A percentile compares a stretch with the other conserved stretches of the same genome.
Evolutionary conservation across 1,284 basidiomycete species (phyloP).

Genomic region (Mycosarcoma mackinlayi): DNA sequence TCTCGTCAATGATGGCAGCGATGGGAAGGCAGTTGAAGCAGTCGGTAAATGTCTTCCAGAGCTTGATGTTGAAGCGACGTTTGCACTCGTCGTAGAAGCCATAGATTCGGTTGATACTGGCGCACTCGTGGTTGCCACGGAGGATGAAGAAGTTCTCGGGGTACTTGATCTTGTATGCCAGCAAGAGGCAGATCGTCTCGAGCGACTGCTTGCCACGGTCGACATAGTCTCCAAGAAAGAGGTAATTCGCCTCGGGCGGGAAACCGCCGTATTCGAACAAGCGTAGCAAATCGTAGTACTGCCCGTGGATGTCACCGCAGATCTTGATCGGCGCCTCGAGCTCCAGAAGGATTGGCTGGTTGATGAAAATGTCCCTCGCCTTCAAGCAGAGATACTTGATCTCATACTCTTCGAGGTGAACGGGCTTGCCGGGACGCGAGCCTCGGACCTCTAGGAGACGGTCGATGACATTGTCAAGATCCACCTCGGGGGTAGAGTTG

Average conservation of each 20-base stretch:
- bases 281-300: slow-evolving; percentile 92
- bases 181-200: slow-evolving; percentile 86
- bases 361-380: slow-evolving; percentile 94
- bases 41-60: slow-evolving; percentile 97
- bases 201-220: slow-evolving; percentile 93
- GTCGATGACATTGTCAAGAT: slow-evolving; percentile 68
- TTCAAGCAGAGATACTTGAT: slow-evolving; percentile 95
- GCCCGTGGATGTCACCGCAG: slow-evolving; percentile 94
- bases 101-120: slow-evolving; percentile 93
- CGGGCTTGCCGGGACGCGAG: slow-evolving; percentile 89
- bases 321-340: slow-evolving; percentile 97
- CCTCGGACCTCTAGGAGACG: slow-evolving; percentile 77
- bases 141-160: slow-evolving; percentile 97
- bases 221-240: slow-evolving; percentile 95
- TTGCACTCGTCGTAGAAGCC: slow-evolving; percentile 98
- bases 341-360: slow-evolving; percentile 92
- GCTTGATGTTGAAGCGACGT: slow-evolving; percentile 95
- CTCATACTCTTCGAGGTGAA: slow-evolving; percentile 93
- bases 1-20: slow-evolving; percentile 95
- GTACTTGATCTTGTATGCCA: slow-evolving; percentile 98
- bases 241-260: slow-evolving; percentile 94
- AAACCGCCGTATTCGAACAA: slow-evolving; percentile 95
- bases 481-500: slow-evolving; percentile 63
- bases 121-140: slow-evolving; percentile 93
- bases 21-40: slow-evolving; percentile 96